A percentile compares a stretch with the other conserved stretches of the same genome.
Conservation (phyloP, 305 asterid genomes). For the Fraxinus dipetala region DNA sequence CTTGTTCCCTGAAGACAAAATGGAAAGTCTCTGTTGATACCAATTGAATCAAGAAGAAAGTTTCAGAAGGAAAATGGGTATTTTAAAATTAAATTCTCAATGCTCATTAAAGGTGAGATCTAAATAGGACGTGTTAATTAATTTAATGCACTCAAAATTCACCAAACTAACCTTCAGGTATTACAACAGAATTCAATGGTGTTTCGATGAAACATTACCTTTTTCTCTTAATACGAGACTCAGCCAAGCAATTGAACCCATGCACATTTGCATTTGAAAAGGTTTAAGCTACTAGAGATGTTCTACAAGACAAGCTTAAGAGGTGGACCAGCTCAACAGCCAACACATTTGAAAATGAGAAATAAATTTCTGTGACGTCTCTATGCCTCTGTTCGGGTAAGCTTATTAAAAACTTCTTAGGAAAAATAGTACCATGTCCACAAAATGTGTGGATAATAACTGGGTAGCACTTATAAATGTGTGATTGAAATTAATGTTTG, state of each 20-base stretch:
- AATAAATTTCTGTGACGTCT: neutral
- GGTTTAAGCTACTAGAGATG: conserved; percentile 1
- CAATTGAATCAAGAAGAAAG: neutral
- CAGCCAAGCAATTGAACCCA: neutral
- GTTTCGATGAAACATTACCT: neutral
- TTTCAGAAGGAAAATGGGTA: neutral
- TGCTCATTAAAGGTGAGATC: neutral
- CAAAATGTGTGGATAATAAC: neutral
- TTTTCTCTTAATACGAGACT: neutral
- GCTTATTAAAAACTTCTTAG: neutral
- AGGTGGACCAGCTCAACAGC: neutral
- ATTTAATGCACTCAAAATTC: neutral
- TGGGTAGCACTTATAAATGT: neutral
- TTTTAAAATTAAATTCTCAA: neutral
- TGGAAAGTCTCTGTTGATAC: neutral
- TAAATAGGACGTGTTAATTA: neutral
- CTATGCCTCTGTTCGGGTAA: neutral
- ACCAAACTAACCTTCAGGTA: neutral
- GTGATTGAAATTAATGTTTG: neutral
- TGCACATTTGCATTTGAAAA: neutral
- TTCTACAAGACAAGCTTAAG: neutral
- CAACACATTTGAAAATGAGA: neutral
- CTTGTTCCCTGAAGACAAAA: conserved; percentile 69
- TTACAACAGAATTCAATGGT: neutral
- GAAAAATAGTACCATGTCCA: neutral